Percentiles rank a stretch among this genome's conserved stretches.
Evolutionary conservation across 148 eudicot genomes (phyloP).

Genomic region (Vaccinium macrocarpon): DNA sequence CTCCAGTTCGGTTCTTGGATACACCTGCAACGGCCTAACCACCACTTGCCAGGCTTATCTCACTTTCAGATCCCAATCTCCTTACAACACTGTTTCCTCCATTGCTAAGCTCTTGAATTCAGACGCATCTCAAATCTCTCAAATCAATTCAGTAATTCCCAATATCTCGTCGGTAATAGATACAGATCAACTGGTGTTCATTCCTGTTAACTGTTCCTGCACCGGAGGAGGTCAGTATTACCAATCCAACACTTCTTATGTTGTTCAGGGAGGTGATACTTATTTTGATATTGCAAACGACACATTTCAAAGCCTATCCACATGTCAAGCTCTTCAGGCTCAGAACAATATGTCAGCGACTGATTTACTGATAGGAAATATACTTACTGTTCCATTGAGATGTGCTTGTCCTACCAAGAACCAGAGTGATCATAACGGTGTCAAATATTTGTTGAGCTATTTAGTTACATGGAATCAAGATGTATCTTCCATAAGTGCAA

Average conservation of each 20-base stretch:
- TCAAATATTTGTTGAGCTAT: slow-evolving; percentile 67
- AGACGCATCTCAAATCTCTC: slow-evolving; percentile 39
- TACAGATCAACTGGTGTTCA: slow-evolving; percentile 43
- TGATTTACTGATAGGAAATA: slow-evolving; percentile 29
- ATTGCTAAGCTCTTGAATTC: slow-evolving; percentile 46
- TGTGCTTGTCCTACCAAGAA: slow-evolving; percentile 87
- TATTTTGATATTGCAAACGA: slow-evolving; percentile 38
- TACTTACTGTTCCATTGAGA: slow-evolving; percentile 62
- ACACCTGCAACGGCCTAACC: slow-evolving; percentile 62
- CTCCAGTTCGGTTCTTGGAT: slow-evolving; percentile 57
- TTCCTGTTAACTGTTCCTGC: slow-evolving; percentile 78
- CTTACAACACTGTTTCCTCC: slow-evolving; percentile 52
- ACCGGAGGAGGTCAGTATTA: slow-evolving; percentile 44
- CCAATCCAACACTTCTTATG: slow-evolving; percentile 59
- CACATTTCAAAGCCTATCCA: slow-evolving; percentile 61
- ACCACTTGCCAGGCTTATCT: slow-evolving; percentile 65
- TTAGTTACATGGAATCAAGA: slow-evolving; percentile 30
- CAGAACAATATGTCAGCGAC: slow-evolving; percentile 27
- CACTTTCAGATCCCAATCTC: slow-evolving; percentile 56
- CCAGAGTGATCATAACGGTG: slow-evolving; percentile 46
- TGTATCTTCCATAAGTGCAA: slow-evolving; percentile 28
- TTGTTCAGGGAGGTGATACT: slow-evolving; percentile 28
- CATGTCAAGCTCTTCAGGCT: slow-evolving; percentile 56
- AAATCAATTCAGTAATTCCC: slow-evolving; percentile 41
- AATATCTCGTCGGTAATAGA: slow-evolving; percentile 25